Evolutionary conservation across 192 early-diverging fungal species (phyloP), one percentile per base, ranked within the genome.

Genomic region (Lobulomyces angularis): DNA sequence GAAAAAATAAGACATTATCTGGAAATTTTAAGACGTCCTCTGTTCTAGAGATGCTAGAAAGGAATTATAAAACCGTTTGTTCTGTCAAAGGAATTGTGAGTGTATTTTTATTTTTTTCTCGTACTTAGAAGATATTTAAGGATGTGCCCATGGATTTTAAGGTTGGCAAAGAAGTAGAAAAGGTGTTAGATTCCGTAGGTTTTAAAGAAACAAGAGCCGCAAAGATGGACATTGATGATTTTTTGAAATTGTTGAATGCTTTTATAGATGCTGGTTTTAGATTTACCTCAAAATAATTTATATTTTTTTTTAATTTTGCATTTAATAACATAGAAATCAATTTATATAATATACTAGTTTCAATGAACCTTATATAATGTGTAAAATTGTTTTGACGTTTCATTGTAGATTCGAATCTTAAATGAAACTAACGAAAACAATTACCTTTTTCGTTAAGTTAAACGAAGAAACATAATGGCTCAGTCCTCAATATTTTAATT

Each of bases 31-130:
- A 93, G 58, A 81, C 80, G 11, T 69, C 74, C 11, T 66, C 82
- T 3, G 79, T 91, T 3, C 58, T 93, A 63, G 79, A 84, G 45
- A 85, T 95, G 77, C 62, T 95, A 19, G 89, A 93, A 49, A 80
- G 84, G 43, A 97, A 97, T 62, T 95, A 93, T 72, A 89, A 88
- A 57, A 97, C 94, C 0, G 84, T 60, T 51, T 88, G 84, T 46
- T 79, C 91, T 4, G 51, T 87, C 16, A 76, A 81, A 35, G 83
- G 82, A n/a, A 14, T 3, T n/a, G 34, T 14, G 8, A 29, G 20
- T 24, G 18, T 27, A n/a, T 37, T 18, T 6, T 9, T 33, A 35
- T 17, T 46, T 8, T 17, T n/a, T 6, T 19, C n/a, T 30, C 17
- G 19, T 20, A 19, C n/a, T 32, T 22, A 61, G n/a, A 19, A 61